These are phyloP conservation scores for Schizothecium vesticola DNA, from an alignment of 495 filamentous ascomycete genomes.

Conservation along the genomic window DNA sequence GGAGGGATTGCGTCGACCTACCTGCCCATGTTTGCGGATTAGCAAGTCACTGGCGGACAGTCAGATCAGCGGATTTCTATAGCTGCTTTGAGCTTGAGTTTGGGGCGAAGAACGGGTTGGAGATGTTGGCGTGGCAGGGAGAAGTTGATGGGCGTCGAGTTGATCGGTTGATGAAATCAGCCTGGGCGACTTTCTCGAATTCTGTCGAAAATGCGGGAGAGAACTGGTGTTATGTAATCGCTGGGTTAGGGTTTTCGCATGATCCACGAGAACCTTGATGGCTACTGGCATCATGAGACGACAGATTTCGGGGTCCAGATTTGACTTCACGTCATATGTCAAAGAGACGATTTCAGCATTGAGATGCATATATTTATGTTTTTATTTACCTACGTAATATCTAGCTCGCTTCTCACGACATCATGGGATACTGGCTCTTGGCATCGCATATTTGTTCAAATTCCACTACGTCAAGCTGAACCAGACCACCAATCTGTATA, in stretches of 20 bases:
- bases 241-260: not conserved
- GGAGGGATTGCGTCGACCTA: not conserved
- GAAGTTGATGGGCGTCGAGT: not conserved
- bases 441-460: no score
- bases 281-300: not conserved
- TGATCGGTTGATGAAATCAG: not conserved
- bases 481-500: no score
- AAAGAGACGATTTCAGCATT: not conserved
- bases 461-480: no score
- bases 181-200: not conserved
- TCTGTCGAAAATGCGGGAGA: conserved; percentile 6
- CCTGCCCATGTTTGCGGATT: not conserved
- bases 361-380: not conserved
- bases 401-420: no score
- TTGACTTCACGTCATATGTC: no score
- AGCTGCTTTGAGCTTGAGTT: not conserved
- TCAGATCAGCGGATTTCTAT: not conserved
- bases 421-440: no score
- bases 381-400: no score
- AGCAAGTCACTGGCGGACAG: not conserved
- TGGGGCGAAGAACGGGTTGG: not conserved
- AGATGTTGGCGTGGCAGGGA: not conserved
- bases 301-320: not conserved
- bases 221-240: not conserved
- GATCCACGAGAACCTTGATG: not conserved